A percentile compares a stretch with the other conserved stretches of the same genome.
Evolutionary conservation across 805 yeast genomes (phyloP).

Genomic region (Sporopachydermia lactativora): DNA sequence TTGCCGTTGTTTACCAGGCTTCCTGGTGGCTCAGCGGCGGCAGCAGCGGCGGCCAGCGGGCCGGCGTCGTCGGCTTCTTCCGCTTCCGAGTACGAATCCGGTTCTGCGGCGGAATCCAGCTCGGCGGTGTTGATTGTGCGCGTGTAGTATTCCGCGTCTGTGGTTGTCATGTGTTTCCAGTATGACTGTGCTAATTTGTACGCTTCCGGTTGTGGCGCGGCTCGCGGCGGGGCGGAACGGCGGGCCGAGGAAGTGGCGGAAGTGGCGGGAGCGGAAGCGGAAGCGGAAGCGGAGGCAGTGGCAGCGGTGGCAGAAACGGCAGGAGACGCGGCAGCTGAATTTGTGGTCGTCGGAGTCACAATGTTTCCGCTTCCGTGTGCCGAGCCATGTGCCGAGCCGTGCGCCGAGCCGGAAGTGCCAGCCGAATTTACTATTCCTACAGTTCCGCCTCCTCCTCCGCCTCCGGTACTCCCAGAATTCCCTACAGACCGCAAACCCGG

Average conservation of each 20-base stretch:
- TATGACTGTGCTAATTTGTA: conserved; percentile 1
- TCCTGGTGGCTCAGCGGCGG: background rate
- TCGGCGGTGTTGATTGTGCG: background rate
- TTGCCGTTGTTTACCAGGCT: background rate
- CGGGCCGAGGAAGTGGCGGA: background rate
- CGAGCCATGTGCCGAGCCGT: background rate
- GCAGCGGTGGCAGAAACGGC: background rate
- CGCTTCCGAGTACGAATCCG: background rate
- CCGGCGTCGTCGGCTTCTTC: background rate
- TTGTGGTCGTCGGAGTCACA: background rate
- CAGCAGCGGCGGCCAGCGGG: too few species aligned
- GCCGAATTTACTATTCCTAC: background rate
- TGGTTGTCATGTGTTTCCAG: background rate
- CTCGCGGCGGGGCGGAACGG: background rate
- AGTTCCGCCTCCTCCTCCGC: too few species aligned
- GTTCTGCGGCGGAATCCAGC: background rate
- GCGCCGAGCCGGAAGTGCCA: background rate
- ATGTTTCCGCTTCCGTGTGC: background rate
- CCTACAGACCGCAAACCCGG: background rate
- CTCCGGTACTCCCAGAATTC: background rate
- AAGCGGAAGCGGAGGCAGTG: background rate
- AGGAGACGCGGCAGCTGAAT: background rate
- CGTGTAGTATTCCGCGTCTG: background rate
- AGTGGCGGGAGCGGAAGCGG: background rate
- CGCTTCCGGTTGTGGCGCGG: background rate